Percentiles rank a stretch among this genome's conserved stretches.
phyloP scores from a whole-genome alignment of 345 rosid genomes.

The Triadica sebifera region DNA sequence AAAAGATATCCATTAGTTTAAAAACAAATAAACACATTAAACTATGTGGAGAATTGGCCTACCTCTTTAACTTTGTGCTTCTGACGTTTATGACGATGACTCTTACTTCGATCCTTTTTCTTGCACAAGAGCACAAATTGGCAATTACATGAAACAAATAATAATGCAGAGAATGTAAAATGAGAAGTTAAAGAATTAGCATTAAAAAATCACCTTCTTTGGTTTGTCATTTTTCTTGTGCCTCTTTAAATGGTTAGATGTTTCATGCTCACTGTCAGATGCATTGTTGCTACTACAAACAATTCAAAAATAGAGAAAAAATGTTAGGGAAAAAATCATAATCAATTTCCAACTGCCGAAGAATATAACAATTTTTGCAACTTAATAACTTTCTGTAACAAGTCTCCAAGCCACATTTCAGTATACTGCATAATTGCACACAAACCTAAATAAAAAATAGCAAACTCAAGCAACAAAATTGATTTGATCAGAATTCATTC shows the following conservation, averaged over 20 bases:
- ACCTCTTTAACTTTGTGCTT: slow-evolving; percentile 84
- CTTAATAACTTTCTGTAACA: background rate
- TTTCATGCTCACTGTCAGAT: slow-evolving; percentile 64
- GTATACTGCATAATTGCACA: background rate
- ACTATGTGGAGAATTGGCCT: slow-evolving; percentile 24
- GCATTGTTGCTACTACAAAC: slow-evolving; percentile 39
- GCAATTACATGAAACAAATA: slow-evolving; percentile 11
- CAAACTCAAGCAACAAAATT: background rate
- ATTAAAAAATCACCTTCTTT: slow-evolving; percentile 60
- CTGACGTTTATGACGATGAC: slow-evolving; percentile 63
- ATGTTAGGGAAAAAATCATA: slow-evolving; percentile 10
- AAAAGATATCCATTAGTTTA: too few relatives aligned
- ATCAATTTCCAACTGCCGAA: background rate
- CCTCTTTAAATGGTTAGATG: slow-evolving; percentile 52
- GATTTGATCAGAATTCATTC: background rate
- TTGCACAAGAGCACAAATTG: slow-evolving; percentile 44
- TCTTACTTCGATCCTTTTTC: slow-evolving; percentile 72
- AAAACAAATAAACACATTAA: background rate
- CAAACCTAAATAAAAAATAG: background rate
- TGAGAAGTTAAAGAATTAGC: background rate
- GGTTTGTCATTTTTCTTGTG: slow-evolving; percentile 65
- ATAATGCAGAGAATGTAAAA: background rate
- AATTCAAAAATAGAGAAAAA: slow-evolving; percentile 12
- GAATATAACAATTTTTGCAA: background rate
- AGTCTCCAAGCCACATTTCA: background rate